A percentile compares a stretch with the other conserved stretches of the same genome.
Conservation (phyloP, 495 filamentous ascomycete genomes). For the Xylona heveae region DNA sequence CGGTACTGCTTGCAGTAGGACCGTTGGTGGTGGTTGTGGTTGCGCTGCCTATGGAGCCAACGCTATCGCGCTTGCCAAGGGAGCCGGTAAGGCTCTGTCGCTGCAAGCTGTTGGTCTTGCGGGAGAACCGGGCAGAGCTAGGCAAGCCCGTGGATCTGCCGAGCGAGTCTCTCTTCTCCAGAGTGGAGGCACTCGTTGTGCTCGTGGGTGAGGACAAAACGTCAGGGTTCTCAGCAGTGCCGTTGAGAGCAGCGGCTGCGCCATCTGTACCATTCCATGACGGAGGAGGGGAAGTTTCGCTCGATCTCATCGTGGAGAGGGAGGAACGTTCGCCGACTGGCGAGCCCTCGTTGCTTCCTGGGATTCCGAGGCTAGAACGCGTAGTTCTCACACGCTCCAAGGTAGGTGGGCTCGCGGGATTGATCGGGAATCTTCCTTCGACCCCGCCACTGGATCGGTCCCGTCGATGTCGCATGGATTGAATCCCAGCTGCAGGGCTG, state of each 20-base stretch:
- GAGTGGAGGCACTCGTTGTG: conserved; percentile 9
- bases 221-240: conserved; percentile 10
- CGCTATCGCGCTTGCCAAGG: no score
- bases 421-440: conserved; percentile 71
- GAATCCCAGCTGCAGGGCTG: conserved; percentile 48
- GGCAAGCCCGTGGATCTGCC: conserved; percentile 19
- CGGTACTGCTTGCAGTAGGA: no score
- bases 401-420: conserved; percentile 33
- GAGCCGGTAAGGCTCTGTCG: conserved; percentile 11
- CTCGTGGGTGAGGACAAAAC: no score
- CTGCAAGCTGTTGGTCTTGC: conserved; percentile 24
- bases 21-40: no score
- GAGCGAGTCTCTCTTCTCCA: conserved; percentile 27
- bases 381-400: conserved; percentile 18
- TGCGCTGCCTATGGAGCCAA: no score
- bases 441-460: conserved; percentile 65
- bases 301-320: conserved; percentile 16
- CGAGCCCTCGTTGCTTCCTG: conserved; percentile 16
- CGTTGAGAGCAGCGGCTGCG: conserved; percentile 7
- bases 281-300: conserved; percentile 24
- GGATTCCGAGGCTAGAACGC: conserved; percentile 38
- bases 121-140: conserved; percentile 15
- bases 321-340: conserved; percentile 13
- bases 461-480: conserved; percentile 41
- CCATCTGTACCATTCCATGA: conserved; percentile 17